Evolutionary conservation across 208 protist species (phyloP), one percentile per base, ranked within the genome.

Genomic region (Trypanosoma cruzi): DNA sequence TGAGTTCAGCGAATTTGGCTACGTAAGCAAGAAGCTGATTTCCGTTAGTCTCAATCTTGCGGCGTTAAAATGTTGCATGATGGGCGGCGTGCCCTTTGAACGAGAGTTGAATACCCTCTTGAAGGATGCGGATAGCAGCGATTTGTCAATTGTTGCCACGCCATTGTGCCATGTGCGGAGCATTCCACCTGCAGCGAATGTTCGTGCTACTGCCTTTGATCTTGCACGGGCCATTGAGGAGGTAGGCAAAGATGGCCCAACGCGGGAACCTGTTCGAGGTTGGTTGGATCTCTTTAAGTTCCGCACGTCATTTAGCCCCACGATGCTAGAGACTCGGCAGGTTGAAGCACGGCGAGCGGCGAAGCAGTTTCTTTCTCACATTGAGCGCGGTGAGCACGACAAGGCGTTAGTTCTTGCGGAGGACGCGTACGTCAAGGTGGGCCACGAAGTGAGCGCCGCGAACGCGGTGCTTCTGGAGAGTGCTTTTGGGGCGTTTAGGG

Each of bases 261-360:
- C 65, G 59, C 79, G 80, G 50, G 82, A 89, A 48, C 88, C 87
- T 3, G 80, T 91, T n/a, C 67, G 67, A 2, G 77, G 88, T 11
- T 93, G 84, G 81, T 49, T 96, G 14, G 91, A 96, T 46, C 66
- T 96, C 18, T 64, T 96, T 20, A 94, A 94, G 66, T 96, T 96
- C 64, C 79, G 81, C 61, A 86, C 84, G 24, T 84, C 79, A 20
- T 85, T 89, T 44, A 94, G 84, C 40, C 92, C 92, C 1, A 81
- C 84, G 0, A 82, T 79, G 54, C 64, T 86, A 0, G 79, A 89
- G 32, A 64, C 79, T 58, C 82, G 88, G 40, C 78, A 86, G 49
- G 57, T 80, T 4, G 72, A 68, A 6, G 85, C 87, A 29, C 78
- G 79, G 4, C 69, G 73, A n/a, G 62, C 73, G 2, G 83, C 85